Conservation (phyloP, 306 rosid genomes). For the Medicago lupulina region DNA sequence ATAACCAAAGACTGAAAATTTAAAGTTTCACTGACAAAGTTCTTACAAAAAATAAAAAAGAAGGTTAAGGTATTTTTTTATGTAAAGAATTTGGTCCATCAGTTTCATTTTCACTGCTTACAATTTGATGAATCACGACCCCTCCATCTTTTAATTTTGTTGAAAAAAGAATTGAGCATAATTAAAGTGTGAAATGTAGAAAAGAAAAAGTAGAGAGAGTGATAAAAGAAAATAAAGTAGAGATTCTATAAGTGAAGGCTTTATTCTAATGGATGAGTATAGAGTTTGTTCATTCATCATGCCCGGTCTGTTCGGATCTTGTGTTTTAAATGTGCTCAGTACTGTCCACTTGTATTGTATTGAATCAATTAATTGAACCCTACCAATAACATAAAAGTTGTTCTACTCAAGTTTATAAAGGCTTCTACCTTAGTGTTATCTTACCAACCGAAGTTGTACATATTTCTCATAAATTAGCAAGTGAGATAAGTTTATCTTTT, state of each 20-base stretch:
- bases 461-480: not conserved
- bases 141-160: not conserved
- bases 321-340: not conserved
- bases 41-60: not conserved
- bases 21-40: slow-evolving; percentile 38
- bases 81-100: not conserved
- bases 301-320: not conserved
- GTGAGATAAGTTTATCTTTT: not conserved
- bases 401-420: not conserved
- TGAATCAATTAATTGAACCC: slow-evolving; percentile 12
- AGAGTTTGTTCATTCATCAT: slow-evolving; percentile 7
- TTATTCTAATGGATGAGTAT: not conserved
- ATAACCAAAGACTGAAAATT: slow-evolving; percentile 22
- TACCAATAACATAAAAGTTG: not conserved
- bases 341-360: not conserved
- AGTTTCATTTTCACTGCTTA: not conserved
- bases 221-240: slow-evolving; percentile 32
- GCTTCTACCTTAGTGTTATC: not conserved
- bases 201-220: slow-evolving; percentile 25
- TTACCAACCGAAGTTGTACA: not conserved
- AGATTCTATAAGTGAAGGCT: slow-evolving; percentile 3
- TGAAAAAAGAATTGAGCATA: not conserved
- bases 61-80: not conserved
- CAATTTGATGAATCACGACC: not conserved
- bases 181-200: slow-evolving; percentile 9